phyloP scores from a whole-genome alignment of 768 basidiomycete species.

The Suillus variegatus region DNA sequence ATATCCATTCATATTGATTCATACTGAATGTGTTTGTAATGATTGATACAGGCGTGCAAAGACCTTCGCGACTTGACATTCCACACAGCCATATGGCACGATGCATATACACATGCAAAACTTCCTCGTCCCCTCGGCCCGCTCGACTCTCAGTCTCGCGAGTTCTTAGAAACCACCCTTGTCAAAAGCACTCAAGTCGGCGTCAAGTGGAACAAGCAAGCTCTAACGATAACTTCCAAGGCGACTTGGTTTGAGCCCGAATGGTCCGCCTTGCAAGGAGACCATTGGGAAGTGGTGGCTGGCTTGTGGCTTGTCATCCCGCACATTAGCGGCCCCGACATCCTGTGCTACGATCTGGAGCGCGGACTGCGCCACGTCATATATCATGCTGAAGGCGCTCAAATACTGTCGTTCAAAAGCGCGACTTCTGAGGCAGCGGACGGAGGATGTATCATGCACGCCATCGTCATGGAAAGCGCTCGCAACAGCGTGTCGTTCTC shows the following conservation, averaged over 20 bases:
- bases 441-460: neutral
- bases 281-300: slow-evolving; percentile 5
- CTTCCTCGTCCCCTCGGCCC: slow-evolving; percentile 5
- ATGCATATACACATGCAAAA: neutral
- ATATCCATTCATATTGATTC: neutral
- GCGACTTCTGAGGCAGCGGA: neutral
- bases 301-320: slow-evolving; percentile 2
- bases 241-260: slow-evolving; percentile 4
- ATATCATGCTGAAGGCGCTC: neutral
- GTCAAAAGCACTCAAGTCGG: slow-evolving; percentile 3
- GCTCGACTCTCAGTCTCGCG: slow-evolving; percentile 6
- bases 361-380: neutral
- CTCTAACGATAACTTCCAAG: neutral
- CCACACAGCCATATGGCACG: neutral
- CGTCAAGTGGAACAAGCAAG: slow-evolving; percentile 4
- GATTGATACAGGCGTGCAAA: slow-evolving; percentile 1
- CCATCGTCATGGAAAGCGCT: neutral
- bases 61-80: slow-evolving; percentile 2
- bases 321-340: neutral
- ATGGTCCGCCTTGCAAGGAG: slow-evolving; percentile 3
- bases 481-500: neutral
- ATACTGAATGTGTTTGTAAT: neutral
- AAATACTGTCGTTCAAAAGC: neutral
- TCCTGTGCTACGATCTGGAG: slow-evolving; percentile 1
- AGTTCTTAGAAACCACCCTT: neutral